These are phyloP conservation scores for Fragaria iinumae DNA, from an alignment of 306 rosid species.

Conservation along the genomic window DNA sequence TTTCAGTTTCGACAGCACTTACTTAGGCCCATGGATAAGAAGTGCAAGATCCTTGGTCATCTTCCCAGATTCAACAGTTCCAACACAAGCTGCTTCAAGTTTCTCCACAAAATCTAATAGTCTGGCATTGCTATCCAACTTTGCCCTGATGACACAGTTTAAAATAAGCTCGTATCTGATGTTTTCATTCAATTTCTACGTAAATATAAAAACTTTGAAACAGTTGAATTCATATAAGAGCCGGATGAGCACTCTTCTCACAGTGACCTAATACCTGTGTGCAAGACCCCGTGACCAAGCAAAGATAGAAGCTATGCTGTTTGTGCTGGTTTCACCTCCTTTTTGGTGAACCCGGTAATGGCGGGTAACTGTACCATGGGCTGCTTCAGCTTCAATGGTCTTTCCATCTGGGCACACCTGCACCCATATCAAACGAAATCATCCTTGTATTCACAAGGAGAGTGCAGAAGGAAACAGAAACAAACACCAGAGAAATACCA, in stretches of 20 bases:
- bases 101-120: constrained; percentile 62
- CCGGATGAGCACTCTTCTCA: not conserved
- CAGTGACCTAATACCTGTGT: constrained; percentile 51
- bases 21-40: constrained; percentile 80
- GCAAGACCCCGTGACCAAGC: constrained; percentile 96
- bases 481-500: constrained; percentile 45
- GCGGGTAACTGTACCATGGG: constrained; percentile 94
- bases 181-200: not conserved
- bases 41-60: constrained; percentile 98
- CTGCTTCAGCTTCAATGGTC: constrained; percentile 97
- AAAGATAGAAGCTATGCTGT: constrained; percentile 93
- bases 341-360: constrained; percentile 81
- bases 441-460: not conserved
- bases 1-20: constrained; percentile 23
- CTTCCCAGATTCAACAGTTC: constrained; percentile 81
- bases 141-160: constrained; percentile 55
- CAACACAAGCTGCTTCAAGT: constrained; percentile 76
- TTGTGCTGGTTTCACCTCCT: constrained; percentile 98
- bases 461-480: constrained; percentile 16
- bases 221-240: not conserved
- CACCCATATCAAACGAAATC: constrained; percentile 25
- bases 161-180: not conserved
- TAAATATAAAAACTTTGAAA: not conserved
- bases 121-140: constrained; percentile 72
- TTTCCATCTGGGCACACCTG: constrained; percentile 95